Conservation (phyloP, 345 rosid genomes). For the Hypericum androsaemum region DNA sequence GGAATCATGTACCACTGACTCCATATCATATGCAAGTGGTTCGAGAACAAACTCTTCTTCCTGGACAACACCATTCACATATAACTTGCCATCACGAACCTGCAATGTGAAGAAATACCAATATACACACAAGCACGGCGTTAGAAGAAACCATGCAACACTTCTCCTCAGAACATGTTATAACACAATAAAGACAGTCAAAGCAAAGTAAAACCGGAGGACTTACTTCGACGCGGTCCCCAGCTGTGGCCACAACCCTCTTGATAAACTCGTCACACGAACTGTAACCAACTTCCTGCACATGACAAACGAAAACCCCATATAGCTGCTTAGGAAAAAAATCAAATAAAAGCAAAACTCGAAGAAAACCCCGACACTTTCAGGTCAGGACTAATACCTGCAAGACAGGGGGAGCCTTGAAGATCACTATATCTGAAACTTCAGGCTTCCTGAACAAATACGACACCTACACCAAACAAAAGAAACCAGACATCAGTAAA, state of each 20-base stretch:
- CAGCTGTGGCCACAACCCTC: slow-evolving; percentile 84
- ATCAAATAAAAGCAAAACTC: background rate
- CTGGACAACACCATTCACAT: slow-evolving; percentile 52
- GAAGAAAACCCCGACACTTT: background rate
- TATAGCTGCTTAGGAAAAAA: background rate
- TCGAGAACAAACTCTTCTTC: slow-evolving; percentile 67
- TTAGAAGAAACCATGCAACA: slow-evolving; percentile 7
- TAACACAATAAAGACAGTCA: slow-evolving; percentile 9
- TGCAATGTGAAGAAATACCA: slow-evolving; percentile 25
- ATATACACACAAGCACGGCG: background rate
- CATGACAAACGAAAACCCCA: slow-evolving; percentile 7
- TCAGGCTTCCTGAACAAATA: slow-evolving; percentile 74
- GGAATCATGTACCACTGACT: slow-evolving; percentile 38
- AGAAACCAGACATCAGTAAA: background rate
- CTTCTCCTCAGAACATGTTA: slow-evolving; percentile 3
- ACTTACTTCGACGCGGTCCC: slow-evolving; percentile 84
- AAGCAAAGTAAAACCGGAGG: slow-evolving; percentile 12
- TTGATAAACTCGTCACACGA: slow-evolving; percentile 68
- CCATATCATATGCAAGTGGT: slow-evolving; percentile 67
- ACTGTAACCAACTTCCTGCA: slow-evolving; percentile 56
- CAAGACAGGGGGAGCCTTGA: slow-evolving; percentile 74
- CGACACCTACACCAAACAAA: slow-evolving; percentile 41
- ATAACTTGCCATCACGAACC: slow-evolving; percentile 63
- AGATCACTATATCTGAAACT: slow-evolving; percentile 78
- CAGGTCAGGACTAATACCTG: slow-evolving; percentile 28